Percentiles rank a stretch among this genome's conserved stretches.
phyloP scores from a whole-genome alignment of 257 asterid species.

The Solanum dulcamara region DNA sequence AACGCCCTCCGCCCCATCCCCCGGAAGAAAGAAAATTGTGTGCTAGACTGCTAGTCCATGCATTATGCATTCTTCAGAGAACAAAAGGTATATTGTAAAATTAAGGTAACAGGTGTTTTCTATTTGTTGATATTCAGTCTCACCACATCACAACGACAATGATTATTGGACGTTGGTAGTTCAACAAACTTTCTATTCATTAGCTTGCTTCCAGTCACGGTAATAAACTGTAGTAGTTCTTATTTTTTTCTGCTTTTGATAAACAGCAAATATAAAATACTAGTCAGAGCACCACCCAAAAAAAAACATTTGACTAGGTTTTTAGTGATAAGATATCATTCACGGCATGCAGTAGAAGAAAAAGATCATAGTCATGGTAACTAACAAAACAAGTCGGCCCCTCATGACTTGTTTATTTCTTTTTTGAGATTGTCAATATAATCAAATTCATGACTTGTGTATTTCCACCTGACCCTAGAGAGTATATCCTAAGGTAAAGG shows the following conservation, averaged over 20 bases:
- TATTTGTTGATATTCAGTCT: not conserved
- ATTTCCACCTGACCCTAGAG: not conserved
- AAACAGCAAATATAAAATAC: not conserved
- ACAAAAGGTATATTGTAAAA: not conserved
- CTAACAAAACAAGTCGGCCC: not conserved
- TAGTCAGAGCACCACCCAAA: not conserved
- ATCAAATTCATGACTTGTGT: not conserved
- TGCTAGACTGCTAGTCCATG: not conserved
- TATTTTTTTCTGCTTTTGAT: not conserved
- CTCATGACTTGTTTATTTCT: not conserved
- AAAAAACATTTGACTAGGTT: not conserved
- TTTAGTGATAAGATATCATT: not conserved
- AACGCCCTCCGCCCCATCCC: not conserved
- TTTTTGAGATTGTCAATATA: not conserved
- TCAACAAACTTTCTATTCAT: not conserved
- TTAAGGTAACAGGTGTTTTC: not conserved
- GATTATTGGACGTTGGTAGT: not conserved
- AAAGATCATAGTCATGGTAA: not conserved
- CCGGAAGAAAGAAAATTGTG: not conserved
- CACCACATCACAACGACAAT: not conserved
- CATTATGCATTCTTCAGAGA: not conserved
- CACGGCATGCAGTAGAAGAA: not conserved
- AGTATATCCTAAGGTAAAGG: not conserved
- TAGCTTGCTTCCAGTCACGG: not conserved
- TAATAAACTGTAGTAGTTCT: not conserved